Base-by-base conservation (phyloP, 139 green algal genomes). In the Coccomyxa sp. region DNA sequence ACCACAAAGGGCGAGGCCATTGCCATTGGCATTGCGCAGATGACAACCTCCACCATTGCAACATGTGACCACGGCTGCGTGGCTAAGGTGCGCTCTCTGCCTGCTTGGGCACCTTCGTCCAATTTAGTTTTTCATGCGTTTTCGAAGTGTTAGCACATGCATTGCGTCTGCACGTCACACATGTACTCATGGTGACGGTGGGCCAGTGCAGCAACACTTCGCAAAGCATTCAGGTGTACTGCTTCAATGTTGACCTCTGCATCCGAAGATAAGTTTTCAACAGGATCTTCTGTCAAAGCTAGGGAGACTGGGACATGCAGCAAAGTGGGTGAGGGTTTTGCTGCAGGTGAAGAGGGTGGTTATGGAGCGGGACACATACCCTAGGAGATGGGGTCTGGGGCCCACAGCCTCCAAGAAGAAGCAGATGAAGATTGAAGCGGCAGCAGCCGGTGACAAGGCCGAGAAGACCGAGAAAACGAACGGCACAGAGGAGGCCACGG, bases 321-420 rank as follows among this genome's bases (percentile, higher is more conserved):
- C n/a, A n/a, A n/a, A n/a, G n/a, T n/a, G n/a, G n/a, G 5, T 58
- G 50, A 64, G 50, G 18, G 50, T 7, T 64, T 64, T 64, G 50
- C 5, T 37, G 10, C 68, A 72, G 68, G 33, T 74, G 33, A 98
- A 98, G 90, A 88, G 95, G 14, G 95, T 99, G 0, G 96, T 99
- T 75, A 99, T 99, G 95, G 96, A 99, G 87, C 84, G 96, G 7
- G 96, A 99, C 86, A 99, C 96, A n/a, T 99, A 99, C 89, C 96
- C 96, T 10, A 85, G 96, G 27, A 84, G 92, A 50, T 98, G 94
- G 94, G 95, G 95, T 29, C 89, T 99, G 78, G 96, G 96, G 14
- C 96, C 96, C 22, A 95, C 94, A 71, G 95, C 96, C 10, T 83
- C 92, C 75, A 87, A 94, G 81, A 99, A 99, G 89, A 99, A 99